Evolutionary conservation across 164 flowering plant species (phyloP).

Genomic region (Akebia trifoliata): DNA sequence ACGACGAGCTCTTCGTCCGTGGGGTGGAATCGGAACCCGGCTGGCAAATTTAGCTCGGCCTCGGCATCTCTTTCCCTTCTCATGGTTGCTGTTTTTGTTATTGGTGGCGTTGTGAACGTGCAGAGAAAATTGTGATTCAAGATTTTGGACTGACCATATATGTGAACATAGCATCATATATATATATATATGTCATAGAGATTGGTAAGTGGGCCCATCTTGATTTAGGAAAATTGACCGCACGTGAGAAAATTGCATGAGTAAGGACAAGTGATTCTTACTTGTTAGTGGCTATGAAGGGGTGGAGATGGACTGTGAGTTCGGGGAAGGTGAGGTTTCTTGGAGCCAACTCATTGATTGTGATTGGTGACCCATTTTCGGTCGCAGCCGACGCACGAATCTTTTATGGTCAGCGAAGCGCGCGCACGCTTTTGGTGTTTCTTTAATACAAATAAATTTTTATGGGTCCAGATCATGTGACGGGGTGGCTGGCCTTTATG

Average conservation of each 20-base stretch:
- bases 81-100: neutral
- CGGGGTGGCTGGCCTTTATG: no score
- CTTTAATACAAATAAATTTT: no score
- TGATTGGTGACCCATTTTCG: neutral
- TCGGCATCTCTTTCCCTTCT: constrained; percentile 21
- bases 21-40: constrained; percentile 33
- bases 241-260: no score
- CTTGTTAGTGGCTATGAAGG: neutral
- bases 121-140: neutral
- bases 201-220: no score
- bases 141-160: neutral
- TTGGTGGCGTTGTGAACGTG: neutral
- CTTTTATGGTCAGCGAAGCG: neutral
- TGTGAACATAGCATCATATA: no score
- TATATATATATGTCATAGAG: neutral
- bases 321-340: neutral
- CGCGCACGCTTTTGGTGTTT: neutral
- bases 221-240: no score
- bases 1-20: constrained; percentile 32
- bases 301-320: neutral
- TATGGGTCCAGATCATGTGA: no score
- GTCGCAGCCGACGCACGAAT: neutral
- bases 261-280: neutral
- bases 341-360: no score
- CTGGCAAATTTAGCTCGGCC: constrained; percentile 27